Percentiles rank a stretch among this genome's conserved stretches.
Evolutionary conservation across 352 stramenopile genomes (phyloP).

Genomic region (Thraustochytrium sp.): DNA sequence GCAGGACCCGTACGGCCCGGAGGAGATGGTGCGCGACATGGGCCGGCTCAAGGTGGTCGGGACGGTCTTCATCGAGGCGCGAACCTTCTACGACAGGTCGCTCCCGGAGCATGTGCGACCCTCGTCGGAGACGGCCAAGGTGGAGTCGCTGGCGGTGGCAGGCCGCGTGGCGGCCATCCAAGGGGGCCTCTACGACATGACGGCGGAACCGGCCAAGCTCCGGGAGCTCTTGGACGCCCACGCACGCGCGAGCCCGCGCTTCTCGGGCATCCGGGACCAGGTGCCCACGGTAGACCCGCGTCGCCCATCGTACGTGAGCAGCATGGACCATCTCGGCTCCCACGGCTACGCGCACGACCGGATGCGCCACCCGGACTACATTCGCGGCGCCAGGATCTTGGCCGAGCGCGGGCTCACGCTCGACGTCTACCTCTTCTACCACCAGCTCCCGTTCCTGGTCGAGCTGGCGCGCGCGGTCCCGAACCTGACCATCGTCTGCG

Average conservation of each 20-base stretch:
- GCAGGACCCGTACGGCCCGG: not conserved
- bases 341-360: too few relatives aligned
- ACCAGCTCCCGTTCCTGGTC: not conserved
- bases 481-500: not conserved
- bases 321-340: not conserved
- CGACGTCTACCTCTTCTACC: slow-evolving; percentile 18
- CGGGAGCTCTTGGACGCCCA: slow-evolving; percentile 15
- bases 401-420: not conserved
- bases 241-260: not conserved
- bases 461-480: not conserved
- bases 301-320: not conserved
- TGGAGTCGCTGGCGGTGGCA: not conserved
- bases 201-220: not conserved
- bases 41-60: not conserved
- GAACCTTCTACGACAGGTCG: not conserved
- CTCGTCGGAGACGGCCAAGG: not conserved
- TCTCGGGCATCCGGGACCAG: not conserved
- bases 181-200: not conserved
- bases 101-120: not conserved
- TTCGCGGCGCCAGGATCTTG: not conserved
- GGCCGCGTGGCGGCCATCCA: not conserved
- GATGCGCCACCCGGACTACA: not conserved
- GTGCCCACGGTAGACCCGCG: not conserved
- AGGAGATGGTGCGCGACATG: not conserved
- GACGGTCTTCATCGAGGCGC: slow-evolving; percentile 28